Base-by-base conservation (phyloP, 257 asterid species). In the Jaltomata sinuosa region DNA sequence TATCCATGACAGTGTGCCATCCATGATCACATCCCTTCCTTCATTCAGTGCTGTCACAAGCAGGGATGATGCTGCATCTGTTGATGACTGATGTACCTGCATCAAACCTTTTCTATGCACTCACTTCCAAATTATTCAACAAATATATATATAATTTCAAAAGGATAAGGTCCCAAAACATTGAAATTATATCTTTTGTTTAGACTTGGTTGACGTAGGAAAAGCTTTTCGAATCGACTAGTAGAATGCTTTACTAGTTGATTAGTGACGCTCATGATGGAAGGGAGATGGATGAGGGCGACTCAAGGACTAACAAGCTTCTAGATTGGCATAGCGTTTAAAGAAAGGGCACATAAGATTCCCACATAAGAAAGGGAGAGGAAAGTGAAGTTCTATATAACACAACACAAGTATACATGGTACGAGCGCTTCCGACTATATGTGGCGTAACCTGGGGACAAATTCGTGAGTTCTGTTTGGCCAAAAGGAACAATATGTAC, bases 11-110 rank as follows among this genome's bases (percentile, higher is more conserved):
- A 97, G 89, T 8, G 99, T 97, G 42, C 99, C 99, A 45, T 94
- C 99, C 99, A 96, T 94, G 83, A 96, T 94, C 87, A 96, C 99
- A 54, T 96, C 99, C 0, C 99, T 97, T 9, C 99, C 99, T 84
- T 96, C 98, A 42, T 96, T 96, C 6, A 96, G 87, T 1, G 99
- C 99, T 0, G 98, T 96, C 22, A 94, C 99, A 6, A 96, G 90
- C 38, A 96, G 92, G 0, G 99, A 96, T 16, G 98, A 93, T 12
- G 99, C 99, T 27, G 99, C 99, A 85, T 96, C 98, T 0, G 98
- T 96, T 0, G 99, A 96, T 25, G 98, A 93, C 85, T 93, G 97
- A 86, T 96, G 99, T 84, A 96, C 99, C 99, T 96, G 21, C n/a
- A 62, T 27, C 71, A 62, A 14, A 62, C 71, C 2, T 29, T 29